Base-by-base conservation (phyloP, 2,329 filamentous ascomycete genomes). In the Triangularia setosa region DNA sequence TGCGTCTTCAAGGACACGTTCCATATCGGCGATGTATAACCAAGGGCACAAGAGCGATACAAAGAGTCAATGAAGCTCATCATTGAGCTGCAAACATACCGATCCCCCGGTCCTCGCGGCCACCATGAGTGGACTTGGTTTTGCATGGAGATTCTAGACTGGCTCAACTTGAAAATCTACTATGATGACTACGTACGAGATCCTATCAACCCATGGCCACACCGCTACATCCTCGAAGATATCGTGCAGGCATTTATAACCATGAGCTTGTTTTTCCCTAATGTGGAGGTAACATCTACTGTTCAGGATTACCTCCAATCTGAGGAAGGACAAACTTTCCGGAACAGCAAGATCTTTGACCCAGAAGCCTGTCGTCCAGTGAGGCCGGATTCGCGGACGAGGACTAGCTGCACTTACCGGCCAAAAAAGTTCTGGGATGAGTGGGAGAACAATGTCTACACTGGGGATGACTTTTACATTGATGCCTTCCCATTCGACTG, bases 11-110 rank as follows among this genome's bases (percentile, higher is more conserved):
- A 82, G 59, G 72, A 80, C 56, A 72, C 73, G 27, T 82, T 79
- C 72, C 80, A 82, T 63, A 71, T 74, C 4, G 79, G 74, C 4
- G 80, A 83, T 55, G 68, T 80, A 1, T 77, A 79, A 57, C 76
- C 78, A 0, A 73, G 76, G 3, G 75, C 76, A 0, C 73, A 75
- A 25, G 71, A 74, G 53, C 74, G 72, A 60, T 80, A 79, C 65
- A 57, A 72, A 1, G 76, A 80, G 60, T 73, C 75, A 21, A 72
- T 73, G 53, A 70, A 72, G 3, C 74, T 81, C 62, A 69, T 78
- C 28, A 67, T 70, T n/a, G 72, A 73, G 3, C 69, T 72, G 44
- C 70, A 75, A 6, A 71, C 67, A 6, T 71, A 66, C 52, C 63
- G 69, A 27, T 63, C 67, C 40, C 52, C 63, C 33, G 25, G 60